Percentiles rank a stretch among this genome's conserved stretches.
Conservation (phyloP, 2,329 filamentous ascomycete species). For the Leptographium procerum region DNA sequence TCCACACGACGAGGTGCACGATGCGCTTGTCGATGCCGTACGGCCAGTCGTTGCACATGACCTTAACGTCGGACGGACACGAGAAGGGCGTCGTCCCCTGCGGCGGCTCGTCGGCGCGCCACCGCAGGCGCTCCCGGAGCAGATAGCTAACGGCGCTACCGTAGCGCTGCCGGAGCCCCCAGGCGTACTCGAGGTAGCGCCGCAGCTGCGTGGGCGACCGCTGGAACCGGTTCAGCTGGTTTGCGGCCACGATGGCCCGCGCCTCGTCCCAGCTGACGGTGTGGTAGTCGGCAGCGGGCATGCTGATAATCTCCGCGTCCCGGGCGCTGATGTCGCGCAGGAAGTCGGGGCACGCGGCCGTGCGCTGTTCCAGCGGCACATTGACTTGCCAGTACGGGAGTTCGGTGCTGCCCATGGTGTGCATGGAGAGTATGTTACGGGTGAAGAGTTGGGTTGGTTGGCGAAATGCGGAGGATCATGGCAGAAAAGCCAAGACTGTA, state of each 20-base stretch:
- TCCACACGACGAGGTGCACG: constrained; percentile 84
- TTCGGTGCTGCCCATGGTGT: neutral
- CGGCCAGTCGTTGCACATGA: constrained; percentile 87
- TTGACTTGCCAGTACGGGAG: constrained; percentile 77
- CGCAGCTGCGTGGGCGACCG: constrained; percentile 66
- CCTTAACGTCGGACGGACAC: constrained; percentile 49
- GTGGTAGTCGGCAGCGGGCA: constrained; percentile 54
- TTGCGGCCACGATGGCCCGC: constrained; percentile 45
- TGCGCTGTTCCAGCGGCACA: constrained; percentile 50
- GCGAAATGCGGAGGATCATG: neutral
- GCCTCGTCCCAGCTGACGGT: constrained; percentile 61
- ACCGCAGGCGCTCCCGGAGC: constrained; percentile 55
- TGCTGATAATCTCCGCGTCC: constrained; percentile 58
- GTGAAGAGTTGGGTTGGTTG: neutral
- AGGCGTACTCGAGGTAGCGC: constrained; percentile 62
- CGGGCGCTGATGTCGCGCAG: constrained; percentile 53
- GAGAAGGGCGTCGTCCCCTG: constrained; percentile 29
- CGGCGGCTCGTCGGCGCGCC: constrained; percentile 38
- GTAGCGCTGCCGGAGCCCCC: constrained; percentile 51
- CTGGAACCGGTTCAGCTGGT: constrained; percentile 66
- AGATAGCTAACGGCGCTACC: constrained; percentile 74
- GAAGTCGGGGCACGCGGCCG: constrained; percentile 58
- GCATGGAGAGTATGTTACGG: neutral
- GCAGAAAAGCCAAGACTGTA: neutral
- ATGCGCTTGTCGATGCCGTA: constrained; percentile 73